Evolutionary conservation across 2,329 filamentous ascomycete genomes (phyloP).

Genomic region (Cryphonectria carpinicola): DNA sequence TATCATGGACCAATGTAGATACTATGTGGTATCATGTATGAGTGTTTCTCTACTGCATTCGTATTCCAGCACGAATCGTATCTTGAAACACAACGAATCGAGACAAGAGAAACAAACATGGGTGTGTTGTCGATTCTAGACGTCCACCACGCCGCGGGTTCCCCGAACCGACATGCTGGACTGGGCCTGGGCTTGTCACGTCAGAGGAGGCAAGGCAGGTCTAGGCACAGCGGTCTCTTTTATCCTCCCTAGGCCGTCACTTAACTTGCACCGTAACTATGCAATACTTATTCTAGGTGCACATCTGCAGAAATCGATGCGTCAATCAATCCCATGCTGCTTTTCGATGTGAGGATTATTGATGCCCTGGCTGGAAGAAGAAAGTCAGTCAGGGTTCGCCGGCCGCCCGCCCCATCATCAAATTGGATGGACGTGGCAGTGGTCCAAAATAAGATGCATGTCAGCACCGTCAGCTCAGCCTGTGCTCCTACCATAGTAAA

Average conservation of each 20-base stretch:
- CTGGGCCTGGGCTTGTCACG: background rate
- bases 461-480: slow-evolving; percentile 16
- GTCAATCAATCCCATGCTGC: too few relatives aligned
- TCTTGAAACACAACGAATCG: slow-evolving; percentile 19
- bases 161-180: slow-evolving; percentile 26
- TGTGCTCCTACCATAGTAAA: background rate
- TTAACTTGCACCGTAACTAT: background rate
- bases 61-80: background rate
- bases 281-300: background rate
- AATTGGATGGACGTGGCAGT: background rate
- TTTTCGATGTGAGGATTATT: background rate
- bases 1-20: background rate
- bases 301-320: too few relatives aligned
- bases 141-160: slow-evolving; percentile 31
- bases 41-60: background rate
- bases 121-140: slow-evolving; percentile 12
- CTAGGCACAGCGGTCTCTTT: background rate
- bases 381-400: background rate
- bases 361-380: background rate
- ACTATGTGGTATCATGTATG: background rate
- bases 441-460: slow-evolving; percentile 13
- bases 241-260: background rate
- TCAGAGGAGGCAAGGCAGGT: background rate
- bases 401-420: background rate
- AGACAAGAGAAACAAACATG: slow-evolving; percentile 4